Conservation (phyloP, 202 grass and related monocot genomes). For the Carex arenaria region DNA sequence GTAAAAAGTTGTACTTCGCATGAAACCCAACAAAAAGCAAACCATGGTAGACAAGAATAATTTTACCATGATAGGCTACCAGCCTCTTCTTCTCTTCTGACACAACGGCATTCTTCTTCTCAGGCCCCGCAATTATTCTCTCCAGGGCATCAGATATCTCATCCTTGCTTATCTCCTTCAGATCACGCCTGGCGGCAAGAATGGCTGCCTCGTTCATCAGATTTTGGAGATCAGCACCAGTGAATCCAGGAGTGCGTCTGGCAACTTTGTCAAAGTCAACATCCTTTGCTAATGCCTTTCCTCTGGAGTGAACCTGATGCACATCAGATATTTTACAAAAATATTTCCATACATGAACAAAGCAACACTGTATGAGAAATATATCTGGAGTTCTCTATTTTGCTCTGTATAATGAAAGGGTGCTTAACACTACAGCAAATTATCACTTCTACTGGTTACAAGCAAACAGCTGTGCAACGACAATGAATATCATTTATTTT, state of each 20-base stretch:
- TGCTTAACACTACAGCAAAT: not conserved
- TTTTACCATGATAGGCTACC: conserved; percentile 88
- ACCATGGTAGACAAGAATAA: not conserved
- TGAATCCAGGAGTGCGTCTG: conserved; percentile 95
- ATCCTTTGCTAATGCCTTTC: conserved; percentile 89
- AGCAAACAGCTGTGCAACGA: not conserved
- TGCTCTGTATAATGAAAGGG: not conserved
- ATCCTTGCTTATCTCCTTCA: conserved; percentile 99
- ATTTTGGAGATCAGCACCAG: conserved; percentile 95
- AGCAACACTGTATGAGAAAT: not conserved
- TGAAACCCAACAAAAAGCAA: not conserved
- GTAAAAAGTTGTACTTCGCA: not conserved
- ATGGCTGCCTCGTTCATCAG: conserved; percentile 99
- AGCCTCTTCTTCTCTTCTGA: conserved; percentile 92
- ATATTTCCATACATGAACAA: not conserved
- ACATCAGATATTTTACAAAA: not conserved
- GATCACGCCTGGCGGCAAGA: conserved; percentile 86
- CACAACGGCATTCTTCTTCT: conserved; percentile 98
- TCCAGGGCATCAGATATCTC: conserved; percentile 96
- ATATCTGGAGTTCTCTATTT: not conserved
- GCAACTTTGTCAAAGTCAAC: conserved; percentile 96
- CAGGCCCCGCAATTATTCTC: conserved; percentile 97
- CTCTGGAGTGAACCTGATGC: conserved; percentile 89
- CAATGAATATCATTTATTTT: not conserved
- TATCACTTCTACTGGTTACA: not conserved